phyloP scores from a whole-genome alignment of 1,139 yeast genomes.

The Candida mesenterica region DNA sequence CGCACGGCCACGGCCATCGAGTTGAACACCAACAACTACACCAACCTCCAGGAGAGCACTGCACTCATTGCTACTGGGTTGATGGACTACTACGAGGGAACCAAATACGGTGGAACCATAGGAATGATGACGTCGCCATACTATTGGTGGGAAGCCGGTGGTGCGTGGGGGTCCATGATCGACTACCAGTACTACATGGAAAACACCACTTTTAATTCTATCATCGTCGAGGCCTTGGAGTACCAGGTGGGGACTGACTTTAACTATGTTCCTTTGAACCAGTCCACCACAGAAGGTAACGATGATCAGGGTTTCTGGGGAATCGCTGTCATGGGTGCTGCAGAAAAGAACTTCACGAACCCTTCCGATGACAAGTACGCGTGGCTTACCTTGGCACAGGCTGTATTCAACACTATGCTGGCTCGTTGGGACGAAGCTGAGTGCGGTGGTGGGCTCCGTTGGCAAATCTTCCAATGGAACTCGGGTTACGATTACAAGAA shows the following conservation, averaged over 20 bases:
- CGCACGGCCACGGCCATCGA: conserved; percentile 17
- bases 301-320: conserved; percentile 97
- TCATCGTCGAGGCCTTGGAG: conserved; percentile 57
- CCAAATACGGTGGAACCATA: conserved; percentile 63
- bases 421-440: conserved; percentile 65
- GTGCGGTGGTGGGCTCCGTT: conserved; percentile 78
- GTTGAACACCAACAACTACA: conserved; percentile 39
- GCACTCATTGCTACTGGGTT: conserved; percentile 60
- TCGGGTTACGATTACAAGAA: conserved; percentile 79
- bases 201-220: conserved; percentile 56
- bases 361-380: conserved; percentile 39
- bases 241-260: conserved; percentile 65
- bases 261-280: conserved; percentile 75
- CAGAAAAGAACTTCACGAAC: conserved; percentile 72
- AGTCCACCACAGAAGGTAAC: conserved; percentile 78
- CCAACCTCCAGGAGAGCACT: conserved; percentile 48
- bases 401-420: conserved; percentile 73
- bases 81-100: conserved; percentile 70
- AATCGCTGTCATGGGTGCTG: conserved; percentile 76
- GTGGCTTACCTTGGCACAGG: conserved; percentile 73
- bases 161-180: conserved; percentile 75
- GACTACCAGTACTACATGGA: conserved; percentile 65
- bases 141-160: conserved; percentile 97
- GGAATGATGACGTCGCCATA: conserved; percentile 78
- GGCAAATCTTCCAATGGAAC: conserved; percentile 82